A percentile compares a stretch with the other conserved stretches of the same genome.
These are phyloP conservation scores for Suillus brevipes DNA, from an alignment of 768 basidiomycete species.

Conservation along the genomic window DNA sequence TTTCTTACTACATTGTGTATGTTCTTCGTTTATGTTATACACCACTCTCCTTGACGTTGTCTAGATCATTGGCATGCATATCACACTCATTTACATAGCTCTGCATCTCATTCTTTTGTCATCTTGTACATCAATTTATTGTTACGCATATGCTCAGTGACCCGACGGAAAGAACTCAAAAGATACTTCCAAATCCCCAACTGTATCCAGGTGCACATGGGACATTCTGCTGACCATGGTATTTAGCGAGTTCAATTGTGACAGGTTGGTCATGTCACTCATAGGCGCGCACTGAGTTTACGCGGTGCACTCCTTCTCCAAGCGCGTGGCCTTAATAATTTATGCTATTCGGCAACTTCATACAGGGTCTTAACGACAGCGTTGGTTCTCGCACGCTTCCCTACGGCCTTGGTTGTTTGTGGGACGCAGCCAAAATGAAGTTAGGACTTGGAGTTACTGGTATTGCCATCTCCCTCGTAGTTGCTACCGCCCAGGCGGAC, in stretches of 20 bases:
- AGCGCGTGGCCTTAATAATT: not conserved
- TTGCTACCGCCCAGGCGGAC: slow-evolving; percentile 28
- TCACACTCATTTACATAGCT: not conserved
- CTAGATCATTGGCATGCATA: not conserved
- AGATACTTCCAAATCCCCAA: not conserved
- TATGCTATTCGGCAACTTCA: slow-evolving; percentile 14
- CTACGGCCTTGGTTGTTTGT: slow-evolving; percentile 5
- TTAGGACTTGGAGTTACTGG: slow-evolving; percentile 27
- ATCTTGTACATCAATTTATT: slow-evolving; percentile 1
- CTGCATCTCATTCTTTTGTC: not conserved
- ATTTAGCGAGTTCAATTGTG: not conserved
- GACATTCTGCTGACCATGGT: not conserved
- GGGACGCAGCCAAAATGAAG: slow-evolving; percentile 15
- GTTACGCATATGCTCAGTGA: not conserved
- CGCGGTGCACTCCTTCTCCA: not conserved
- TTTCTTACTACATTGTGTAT: slow-evolving; percentile 2
- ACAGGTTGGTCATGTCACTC: not conserved
- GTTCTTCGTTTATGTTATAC: not conserved
- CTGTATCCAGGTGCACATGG: not conserved
- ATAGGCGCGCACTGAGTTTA: not conserved
- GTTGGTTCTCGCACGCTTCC: slow-evolving; percentile 9
- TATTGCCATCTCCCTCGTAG: slow-evolving; percentile 23
- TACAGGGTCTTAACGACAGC: slow-evolving; percentile 9
- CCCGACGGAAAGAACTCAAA: not conserved
- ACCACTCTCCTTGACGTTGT: slow-evolving; percentile 2